phyloP scores from a whole-genome alignment of 768 basidiomycete genomes.

The Pleurotus pulmonarius region DNA sequence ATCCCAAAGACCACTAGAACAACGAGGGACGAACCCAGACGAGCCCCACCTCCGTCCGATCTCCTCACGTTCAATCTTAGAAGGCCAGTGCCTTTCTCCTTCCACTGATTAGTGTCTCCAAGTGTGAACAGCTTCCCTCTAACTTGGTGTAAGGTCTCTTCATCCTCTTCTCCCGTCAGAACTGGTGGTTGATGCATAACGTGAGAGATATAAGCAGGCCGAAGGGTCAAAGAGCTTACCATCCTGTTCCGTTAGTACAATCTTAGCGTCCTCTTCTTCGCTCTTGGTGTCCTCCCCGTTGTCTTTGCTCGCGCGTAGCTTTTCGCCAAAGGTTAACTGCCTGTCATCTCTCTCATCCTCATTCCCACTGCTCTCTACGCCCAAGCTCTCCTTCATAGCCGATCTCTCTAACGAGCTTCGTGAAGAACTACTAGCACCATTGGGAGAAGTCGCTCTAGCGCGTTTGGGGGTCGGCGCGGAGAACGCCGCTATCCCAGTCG shows the following conservation, averaged over 20 bases:
- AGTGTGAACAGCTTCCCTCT: conserved; percentile 73
- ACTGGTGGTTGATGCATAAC: conserved; percentile 37
- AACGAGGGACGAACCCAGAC: conserved; percentile 47
- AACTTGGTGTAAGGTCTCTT: conserved; percentile 71
- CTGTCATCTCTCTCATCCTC: conserved; percentile 46
- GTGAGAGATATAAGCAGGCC: conserved; percentile 6
- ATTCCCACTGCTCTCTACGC: conserved; percentile 31
- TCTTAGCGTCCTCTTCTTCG: conserved; percentile 45
- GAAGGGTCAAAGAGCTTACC: conserved; percentile 32
- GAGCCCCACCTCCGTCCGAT: conserved; percentile 63
- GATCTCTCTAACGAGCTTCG: conserved; percentile 42
- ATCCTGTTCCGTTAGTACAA: conserved; percentile 65
- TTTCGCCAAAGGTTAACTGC: conserved; percentile 56
- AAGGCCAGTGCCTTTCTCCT: conserved; percentile 71
- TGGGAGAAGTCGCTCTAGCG: conserved; percentile 48
- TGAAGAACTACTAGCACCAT: conserved; percentile 27
- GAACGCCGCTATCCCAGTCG: conserved; percentile 44
- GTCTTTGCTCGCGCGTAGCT: conserved; percentile 58
- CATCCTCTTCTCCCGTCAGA: conserved; percentile 76
- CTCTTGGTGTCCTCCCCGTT: conserved; percentile 48
- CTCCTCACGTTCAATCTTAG: conserved; percentile 66
- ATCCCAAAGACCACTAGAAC: not conserved
- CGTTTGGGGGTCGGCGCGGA: conserved; percentile 51
- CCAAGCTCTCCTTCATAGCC: conserved; percentile 19
- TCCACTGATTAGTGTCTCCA: conserved; percentile 60